phyloP scores from a whole-genome alignment of 2,329 filamentous ascomycete species.

The Diaporthe sp. region DNA sequence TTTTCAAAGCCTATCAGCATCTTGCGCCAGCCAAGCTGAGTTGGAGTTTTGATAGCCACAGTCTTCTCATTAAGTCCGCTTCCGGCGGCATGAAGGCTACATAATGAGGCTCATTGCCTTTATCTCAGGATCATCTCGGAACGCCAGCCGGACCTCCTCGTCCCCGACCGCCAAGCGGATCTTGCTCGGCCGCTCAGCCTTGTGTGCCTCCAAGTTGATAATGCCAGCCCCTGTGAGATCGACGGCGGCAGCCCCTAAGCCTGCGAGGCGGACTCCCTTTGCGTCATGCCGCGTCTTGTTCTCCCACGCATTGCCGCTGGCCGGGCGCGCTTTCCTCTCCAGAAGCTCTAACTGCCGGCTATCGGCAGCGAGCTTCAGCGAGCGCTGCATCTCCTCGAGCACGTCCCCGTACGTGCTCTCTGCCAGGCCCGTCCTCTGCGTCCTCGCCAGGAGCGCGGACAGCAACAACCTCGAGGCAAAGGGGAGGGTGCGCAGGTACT shows the following conservation, averaged over 20 bases:
- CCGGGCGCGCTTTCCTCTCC: slow-evolving; percentile 43
- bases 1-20: too few relatives aligned
- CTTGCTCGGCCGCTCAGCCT: slow-evolving; percentile 88
- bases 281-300: slow-evolving; percentile 34
- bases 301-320: slow-evolving; percentile 28
- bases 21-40: neutral
- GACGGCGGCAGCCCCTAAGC: slow-evolving; percentile 73
- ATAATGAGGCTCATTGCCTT: slow-evolving; percentile 75
- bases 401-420: slow-evolving; percentile 93
- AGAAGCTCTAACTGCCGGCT: slow-evolving; percentile 74
- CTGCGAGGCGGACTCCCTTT: slow-evolving; percentile 47
- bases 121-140: slow-evolving; percentile 89
- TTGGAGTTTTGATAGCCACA: neutral
- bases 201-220: slow-evolving; percentile 84
- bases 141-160: slow-evolving; percentile 89
- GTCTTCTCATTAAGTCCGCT: neutral
- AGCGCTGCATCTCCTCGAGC: slow-evolving; percentile 84
- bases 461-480: slow-evolving; percentile 88
- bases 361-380: slow-evolving; percentile 73
- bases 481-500: slow-evolving; percentile 86
- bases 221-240: slow-evolving; percentile 91
- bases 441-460: slow-evolving; percentile 82
- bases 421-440: slow-evolving; percentile 84
- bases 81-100: slow-evolving; percentile 39
- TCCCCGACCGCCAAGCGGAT: slow-evolving; percentile 88